Evolutionary conservation across 2,329 filamentous ascomycete species (phyloP), one percentile per base, ranked within the genome.

Genomic region (Camptophora hylomeconis): DNA sequence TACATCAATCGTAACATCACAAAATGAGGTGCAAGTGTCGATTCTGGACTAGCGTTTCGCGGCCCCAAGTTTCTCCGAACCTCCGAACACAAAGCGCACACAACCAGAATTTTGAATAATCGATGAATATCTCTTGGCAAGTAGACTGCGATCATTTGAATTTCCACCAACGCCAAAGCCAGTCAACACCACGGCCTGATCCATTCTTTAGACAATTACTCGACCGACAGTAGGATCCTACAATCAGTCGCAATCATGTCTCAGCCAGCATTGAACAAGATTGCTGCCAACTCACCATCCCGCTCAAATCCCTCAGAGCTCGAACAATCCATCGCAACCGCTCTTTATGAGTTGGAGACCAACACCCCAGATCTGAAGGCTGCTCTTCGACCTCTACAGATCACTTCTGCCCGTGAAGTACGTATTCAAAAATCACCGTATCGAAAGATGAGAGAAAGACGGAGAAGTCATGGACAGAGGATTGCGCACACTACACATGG

Each of bases 371-470:
- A 98, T 68, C 81, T 98, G 68, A 92, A 87, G 80, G 75, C 74
- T 57, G 80, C 84, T 52, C 80, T 98, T 60, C 80, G 89, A 59
- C 89, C 89, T 64, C 78, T 98, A 67, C 89, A 98, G 75, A 86
- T 98, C 67, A 82, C 92, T 63, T 92, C 82, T 68, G 89, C 89
- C 61, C 83, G 86, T 66, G 89, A 98, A 87, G 89, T 98, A 80
- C 7, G 29, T n/a, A n/a, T n/a, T n/a, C n/a, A n/a, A n/a, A n/a
- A n/a, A n/a, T 29, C 33, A 26, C 17, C 21, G 11, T 3, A 3
- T 5, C 20, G 5, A 18, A 9, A 20, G 21, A 7, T 17, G 12
- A 23, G 16, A 8, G 5, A 19, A 31, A 24, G 20, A 19, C 24
- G 18, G 14, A 23, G 5, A n/a, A 22, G 16, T n/a, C 17, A 20